Evolutionary conservation across 2,329 filamentous ascomycete species (phyloP).

Genomic region (Cadophora gregata): DNA sequence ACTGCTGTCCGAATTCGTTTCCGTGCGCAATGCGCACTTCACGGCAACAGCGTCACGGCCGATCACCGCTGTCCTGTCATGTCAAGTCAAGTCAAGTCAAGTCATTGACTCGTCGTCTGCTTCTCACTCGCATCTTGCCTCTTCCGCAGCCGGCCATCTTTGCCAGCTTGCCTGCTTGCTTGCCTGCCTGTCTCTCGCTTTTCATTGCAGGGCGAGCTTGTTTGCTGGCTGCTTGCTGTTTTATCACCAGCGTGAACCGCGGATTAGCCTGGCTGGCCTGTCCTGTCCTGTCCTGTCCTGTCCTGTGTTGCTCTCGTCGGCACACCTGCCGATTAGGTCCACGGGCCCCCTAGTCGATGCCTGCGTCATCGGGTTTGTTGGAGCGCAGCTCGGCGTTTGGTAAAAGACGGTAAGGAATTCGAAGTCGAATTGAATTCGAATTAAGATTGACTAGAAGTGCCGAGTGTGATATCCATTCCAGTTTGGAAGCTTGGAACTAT

Average conservation of each 20-base stretch:
- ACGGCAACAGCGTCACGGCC: conserved; percentile 15
- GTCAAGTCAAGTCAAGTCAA: too few species aligned
- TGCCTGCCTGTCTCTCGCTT: background rate
- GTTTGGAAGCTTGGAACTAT: background rate
- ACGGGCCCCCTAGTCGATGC: background rate
- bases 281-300: background rate
- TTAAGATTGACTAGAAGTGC: background rate
- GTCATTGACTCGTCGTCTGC: conserved; percentile 16
- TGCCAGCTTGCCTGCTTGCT: background rate
- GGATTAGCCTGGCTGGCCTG: conserved; percentile 8
- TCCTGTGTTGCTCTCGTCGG: conserved; percentile 14
- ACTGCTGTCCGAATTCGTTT: conserved; percentile 1
- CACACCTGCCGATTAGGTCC: conserved; percentile 21
- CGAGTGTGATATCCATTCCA: too few species aligned
- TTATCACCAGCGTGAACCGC: conserved; percentile 10
- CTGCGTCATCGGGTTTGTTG: conserved; percentile 20
- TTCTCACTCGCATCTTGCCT: conserved; percentile 3
- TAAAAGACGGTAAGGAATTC: background rate
- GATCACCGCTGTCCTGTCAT: conserved; percentile 18
- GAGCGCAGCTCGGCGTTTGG: background rate
- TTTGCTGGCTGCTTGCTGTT: conserved; percentile 13
- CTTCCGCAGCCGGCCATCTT: background rate
- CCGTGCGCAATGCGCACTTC: background rate
- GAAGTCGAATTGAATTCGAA: background rate
- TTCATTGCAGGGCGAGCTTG: conserved; percentile 5